A percentile compares a stretch with the other conserved stretches of the same genome.
phyloP scores from a whole-genome alignment of 768 basidiomycete species.

The Boletus sensibilis region DNA sequence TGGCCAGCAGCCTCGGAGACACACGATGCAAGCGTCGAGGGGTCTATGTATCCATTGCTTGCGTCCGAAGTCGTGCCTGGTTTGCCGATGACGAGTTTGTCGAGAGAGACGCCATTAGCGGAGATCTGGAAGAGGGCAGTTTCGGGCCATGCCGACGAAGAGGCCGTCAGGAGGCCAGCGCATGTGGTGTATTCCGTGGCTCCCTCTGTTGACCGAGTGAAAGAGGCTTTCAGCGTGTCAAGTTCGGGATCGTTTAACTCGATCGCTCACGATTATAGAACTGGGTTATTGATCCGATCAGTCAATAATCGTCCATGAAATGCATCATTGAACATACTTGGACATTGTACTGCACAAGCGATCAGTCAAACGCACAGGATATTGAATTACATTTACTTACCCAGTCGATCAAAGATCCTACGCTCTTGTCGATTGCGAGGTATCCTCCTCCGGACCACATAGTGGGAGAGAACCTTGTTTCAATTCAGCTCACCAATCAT shows the following conservation, averaged over 20 bases:
- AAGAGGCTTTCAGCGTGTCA: background rate
- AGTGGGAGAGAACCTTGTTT: constrained; percentile 20
- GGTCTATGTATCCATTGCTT: constrained; percentile 55
- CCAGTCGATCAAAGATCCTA: constrained; percentile 48
- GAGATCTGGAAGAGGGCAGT: constrained; percentile 56
- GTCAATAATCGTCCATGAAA: constrained; percentile 3
- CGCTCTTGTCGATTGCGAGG: constrained; percentile 36
- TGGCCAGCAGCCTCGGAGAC: constrained; percentile 54
- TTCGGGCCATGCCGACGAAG: constrained; percentile 60
- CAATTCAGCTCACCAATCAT: background rate
- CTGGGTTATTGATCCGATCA: constrained; percentile 3
- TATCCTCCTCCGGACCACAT: constrained; percentile 36
- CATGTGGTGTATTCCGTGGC: constrained; percentile 64
- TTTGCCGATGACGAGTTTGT: constrained; percentile 60
- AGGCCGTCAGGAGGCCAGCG: constrained; percentile 52
- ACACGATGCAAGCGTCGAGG: constrained; percentile 57
- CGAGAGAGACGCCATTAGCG: constrained; percentile 42
- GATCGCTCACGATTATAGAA: constrained; percentile 31
- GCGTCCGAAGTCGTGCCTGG: constrained; percentile 44
- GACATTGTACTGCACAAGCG: constrained; percentile 32
- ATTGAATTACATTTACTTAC: constrained; percentile 18
- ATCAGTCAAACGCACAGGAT: background rate
- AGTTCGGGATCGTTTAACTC: background rate
- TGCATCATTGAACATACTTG: constrained; percentile 30
- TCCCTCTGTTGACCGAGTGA: constrained; percentile 45